Evolutionary conservation across 441 rosid species (phyloP).

Genomic region (Biscutella laevigata): DNA sequence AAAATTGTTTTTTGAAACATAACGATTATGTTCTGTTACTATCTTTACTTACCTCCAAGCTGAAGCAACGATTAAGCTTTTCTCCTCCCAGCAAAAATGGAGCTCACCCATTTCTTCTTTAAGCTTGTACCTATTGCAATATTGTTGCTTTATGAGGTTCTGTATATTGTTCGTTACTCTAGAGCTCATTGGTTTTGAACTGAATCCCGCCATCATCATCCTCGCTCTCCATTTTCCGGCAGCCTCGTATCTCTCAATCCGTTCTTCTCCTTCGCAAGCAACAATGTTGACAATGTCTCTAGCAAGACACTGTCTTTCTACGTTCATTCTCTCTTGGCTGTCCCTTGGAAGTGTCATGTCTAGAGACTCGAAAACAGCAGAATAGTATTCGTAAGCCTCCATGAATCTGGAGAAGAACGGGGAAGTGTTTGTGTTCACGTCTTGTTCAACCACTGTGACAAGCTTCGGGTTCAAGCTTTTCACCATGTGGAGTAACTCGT

Average conservation of each 20-base stretch:
- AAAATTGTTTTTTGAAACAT: background rate
- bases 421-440: slow-evolving; percentile 84
- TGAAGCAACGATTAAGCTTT: slow-evolving; percentile 84
- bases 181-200: slow-evolving; percentile 47
- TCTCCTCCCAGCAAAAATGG: slow-evolving; percentile 88
- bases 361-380: slow-evolving; percentile 86
- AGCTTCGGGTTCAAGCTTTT: slow-evolving; percentile 85
- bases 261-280: slow-evolving; percentile 95
- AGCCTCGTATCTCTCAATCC: slow-evolving; percentile 83
- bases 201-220: slow-evolving; percentile 93
- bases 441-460: slow-evolving; percentile 89
- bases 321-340: slow-evolving; percentile 94
- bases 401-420: slow-evolving; percentile 75
- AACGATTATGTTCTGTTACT: background rate
- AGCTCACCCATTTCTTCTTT: slow-evolving; percentile 64
- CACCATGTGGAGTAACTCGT: slow-evolving; percentile 84
- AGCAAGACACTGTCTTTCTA: slow-evolving; percentile 94
- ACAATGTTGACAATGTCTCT: slow-evolving; percentile 85
- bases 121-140: slow-evolving; percentile 55
- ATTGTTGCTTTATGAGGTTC: slow-evolving; percentile 48
- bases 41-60: slow-evolving; percentile 69
- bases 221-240: slow-evolving; percentile 98
- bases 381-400: slow-evolving; percentile 84
- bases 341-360: slow-evolving; percentile 88
- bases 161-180: slow-evolving; percentile 40